Evolutionary conservation across 2,329 filamentous ascomycete genomes (phyloP), one percentile per base, ranked within the genome.

Genomic region (Diaporthe velutina): DNA sequence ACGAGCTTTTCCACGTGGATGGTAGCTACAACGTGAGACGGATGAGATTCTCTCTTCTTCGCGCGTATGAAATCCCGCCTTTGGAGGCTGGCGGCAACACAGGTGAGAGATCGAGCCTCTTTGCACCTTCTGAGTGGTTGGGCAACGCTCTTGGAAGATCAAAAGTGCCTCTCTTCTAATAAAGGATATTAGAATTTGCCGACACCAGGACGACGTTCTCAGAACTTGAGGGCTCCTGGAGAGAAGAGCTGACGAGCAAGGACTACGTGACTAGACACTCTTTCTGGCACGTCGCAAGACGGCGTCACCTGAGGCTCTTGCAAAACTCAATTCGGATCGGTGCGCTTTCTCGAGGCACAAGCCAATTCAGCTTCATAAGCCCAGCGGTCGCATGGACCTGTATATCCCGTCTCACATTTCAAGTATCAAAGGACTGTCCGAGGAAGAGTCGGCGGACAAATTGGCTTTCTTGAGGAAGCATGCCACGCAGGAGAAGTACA

Each of bases 341-440:
- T 75, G 84, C 77, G 66, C 73, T 30, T 61, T 77, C 83, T 77
- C 79, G 30, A 77, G 82, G 15, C 87, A 88, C 76, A 80, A 80
- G 50, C 77, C 88, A 0, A 75, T 87, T 0, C 86, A 88, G 77
- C 78, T 71, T 5, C 87, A 88, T 64, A 55, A 42, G 61, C 82
- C 83, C 0, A 83, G 81, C 12, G 84, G 83, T 2, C 79, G 86
- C 3, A 84, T 82, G 81, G 88, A 85, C 70, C 58, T 89, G 22
- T 88, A 88, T 74, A 80, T 88, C 38, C 84, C 85, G 0, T 79
- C 82, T 7, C 84, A 88, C 75, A 80, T 83, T 12, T 85, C 87
- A 76, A 85, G 86, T 74, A 81, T 88, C 40, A 85, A 87, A 73
- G 79, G 80, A 40, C 25, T 83, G 58, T 71, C 73, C 45, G 54